phyloP scores from a whole-genome alignment of 495 filamentous ascomycete genomes.

The Pyronema omphalodes region DNA sequence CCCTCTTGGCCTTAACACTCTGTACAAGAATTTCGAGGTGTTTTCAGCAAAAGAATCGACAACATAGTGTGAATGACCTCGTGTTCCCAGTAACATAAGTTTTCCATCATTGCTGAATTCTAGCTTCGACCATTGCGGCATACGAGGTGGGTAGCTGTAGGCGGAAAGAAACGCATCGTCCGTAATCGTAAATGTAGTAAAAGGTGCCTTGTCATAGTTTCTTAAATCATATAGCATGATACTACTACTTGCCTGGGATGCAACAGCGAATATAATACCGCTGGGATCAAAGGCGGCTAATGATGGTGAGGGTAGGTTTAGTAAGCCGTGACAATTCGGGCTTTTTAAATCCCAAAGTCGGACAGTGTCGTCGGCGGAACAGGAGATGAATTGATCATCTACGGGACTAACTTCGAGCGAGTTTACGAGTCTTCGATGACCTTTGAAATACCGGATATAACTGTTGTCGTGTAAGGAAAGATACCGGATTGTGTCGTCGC shows the following conservation, averaged over 20 bases:
- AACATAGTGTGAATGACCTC: constrained; percentile 62
- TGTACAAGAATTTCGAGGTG: constrained; percentile 34
- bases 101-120: constrained; percentile 95
- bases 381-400: constrained; percentile 78
- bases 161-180: constrained; percentile 29
- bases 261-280: constrained; percentile 78
- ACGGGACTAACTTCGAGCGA: constrained; percentile 54
- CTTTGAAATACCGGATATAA: constrained; percentile 86
- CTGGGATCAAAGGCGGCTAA: constrained; percentile 77
- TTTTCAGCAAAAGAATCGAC: constrained; percentile 60
- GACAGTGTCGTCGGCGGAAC: constrained; percentile 71
- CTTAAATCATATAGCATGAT: constrained; percentile 83
- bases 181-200: constrained; percentile 56
- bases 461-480: constrained; percentile 86
- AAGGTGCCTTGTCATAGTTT: constrained; percentile 79
- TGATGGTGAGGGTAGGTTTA: constrained; percentile 58
- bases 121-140: constrained; percentile 56
- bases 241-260: constrained; percentile 52
- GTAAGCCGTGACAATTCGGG: constrained; percentile 51
- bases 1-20: constrained; percentile 21
- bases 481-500: constrained; percentile 80
- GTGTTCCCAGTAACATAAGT: constrained; percentile 61
- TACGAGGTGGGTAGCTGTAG: constrained; percentile 18
- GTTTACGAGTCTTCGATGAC: constrained; percentile 69
- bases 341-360: constrained; percentile 68